Percentiles rank a stretch among this genome's conserved stretches.
phyloP scores from a whole-genome alignment of 345 rosid genomes.

The Populus euphratica region DNA sequence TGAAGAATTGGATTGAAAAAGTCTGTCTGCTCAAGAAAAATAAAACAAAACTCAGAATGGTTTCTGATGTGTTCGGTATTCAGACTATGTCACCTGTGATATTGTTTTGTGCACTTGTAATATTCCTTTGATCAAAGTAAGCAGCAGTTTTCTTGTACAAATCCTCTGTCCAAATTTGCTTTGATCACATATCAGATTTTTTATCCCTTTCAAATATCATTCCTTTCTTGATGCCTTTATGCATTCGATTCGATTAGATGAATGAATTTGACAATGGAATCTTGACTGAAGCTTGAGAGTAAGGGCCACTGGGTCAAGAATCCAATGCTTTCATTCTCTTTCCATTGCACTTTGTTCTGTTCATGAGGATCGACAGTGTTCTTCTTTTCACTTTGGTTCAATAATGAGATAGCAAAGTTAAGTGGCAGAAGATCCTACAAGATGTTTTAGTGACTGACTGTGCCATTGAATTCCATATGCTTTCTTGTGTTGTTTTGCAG shows the following conservation, averaged over 20 bases:
- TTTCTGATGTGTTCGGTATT: neutral
- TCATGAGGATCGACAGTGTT: slow-evolving; percentile 16
- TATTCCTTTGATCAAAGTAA: neutral
- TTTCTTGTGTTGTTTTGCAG: neutral
- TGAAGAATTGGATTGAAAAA: neutral
- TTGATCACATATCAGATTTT: neutral
- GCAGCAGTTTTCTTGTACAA: slow-evolving; percentile 20
- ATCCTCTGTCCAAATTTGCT: slow-evolving; percentile 15
- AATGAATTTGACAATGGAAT: slow-evolving; percentile 33
- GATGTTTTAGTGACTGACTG: neutral
- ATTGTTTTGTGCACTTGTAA: neutral
- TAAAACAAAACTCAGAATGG: no score
- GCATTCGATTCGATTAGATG: slow-evolving; percentile 23
- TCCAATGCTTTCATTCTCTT: slow-evolving; percentile 34
- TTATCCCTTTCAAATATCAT: neutral
- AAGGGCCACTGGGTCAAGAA: slow-evolving; percentile 40
- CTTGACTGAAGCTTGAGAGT: slow-evolving; percentile 25
- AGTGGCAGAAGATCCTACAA: slow-evolving; percentile 2
- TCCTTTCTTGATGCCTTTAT: slow-evolving; percentile 17
- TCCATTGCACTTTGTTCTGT: slow-evolving; percentile 13
- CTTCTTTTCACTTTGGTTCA: slow-evolving; percentile 9
- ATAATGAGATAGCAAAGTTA: neutral
- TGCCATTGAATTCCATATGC: neutral
- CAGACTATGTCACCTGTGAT: neutral
- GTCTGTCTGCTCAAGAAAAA: neutral